These are phyloP conservation scores for Xylariaceae sp. DNA, from an alignment of 2,329 filamentous ascomycete genomes.

Conservation along the genomic window DNA sequence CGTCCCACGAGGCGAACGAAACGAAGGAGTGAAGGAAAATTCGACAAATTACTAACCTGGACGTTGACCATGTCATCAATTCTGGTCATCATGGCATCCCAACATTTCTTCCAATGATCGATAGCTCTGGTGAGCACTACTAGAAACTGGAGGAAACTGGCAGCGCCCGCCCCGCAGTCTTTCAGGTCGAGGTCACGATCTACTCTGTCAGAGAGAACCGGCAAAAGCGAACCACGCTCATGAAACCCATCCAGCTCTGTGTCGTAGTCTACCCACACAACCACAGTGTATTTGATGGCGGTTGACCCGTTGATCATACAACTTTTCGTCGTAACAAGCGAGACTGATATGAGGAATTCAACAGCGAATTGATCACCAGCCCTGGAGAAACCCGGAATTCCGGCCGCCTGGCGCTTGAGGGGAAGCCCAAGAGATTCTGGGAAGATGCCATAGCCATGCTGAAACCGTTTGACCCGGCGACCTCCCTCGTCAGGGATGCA, in stretches of 20 bases:
- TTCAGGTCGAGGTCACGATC: slow-evolving; percentile 9
- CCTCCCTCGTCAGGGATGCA: slow-evolving; percentile 14
- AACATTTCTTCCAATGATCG: slow-evolving; percentile 13
- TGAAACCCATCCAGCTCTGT: neutral
- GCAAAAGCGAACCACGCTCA: neutral
- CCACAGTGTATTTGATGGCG: slow-evolving; percentile 8
- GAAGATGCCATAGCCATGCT: slow-evolving; percentile 7
- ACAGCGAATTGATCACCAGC: slow-evolving; percentile 11
- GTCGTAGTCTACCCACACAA: slow-evolving; percentile 14
- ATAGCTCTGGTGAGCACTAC: slow-evolving; percentile 5
- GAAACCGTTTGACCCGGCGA: slow-evolving; percentile 3
- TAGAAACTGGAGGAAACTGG: slow-evolving; percentile 9
- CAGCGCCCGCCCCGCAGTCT: slow-evolving; percentile 7
- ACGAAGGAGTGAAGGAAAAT: too few relatives aligned
- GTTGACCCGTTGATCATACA: neutral
- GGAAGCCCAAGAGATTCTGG: slow-evolving; percentile 10
- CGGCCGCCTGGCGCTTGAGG: slow-evolving; percentile 14
- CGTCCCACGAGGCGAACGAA: too few relatives aligned
- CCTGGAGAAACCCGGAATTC: slow-evolving; percentile 7
- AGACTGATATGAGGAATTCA: slow-evolving; percentile 13
- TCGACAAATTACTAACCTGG: slow-evolving; percentile 8
- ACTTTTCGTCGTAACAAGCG: slow-evolving; percentile 10
- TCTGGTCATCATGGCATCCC: slow-evolving; percentile 13
- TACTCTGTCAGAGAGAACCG: slow-evolving; percentile 2
- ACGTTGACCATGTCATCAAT: slow-evolving; percentile 17